Evolutionary conservation across 345 rosid genomes (phyloP).

Genomic region (Laguncularia racemosa): DNA sequence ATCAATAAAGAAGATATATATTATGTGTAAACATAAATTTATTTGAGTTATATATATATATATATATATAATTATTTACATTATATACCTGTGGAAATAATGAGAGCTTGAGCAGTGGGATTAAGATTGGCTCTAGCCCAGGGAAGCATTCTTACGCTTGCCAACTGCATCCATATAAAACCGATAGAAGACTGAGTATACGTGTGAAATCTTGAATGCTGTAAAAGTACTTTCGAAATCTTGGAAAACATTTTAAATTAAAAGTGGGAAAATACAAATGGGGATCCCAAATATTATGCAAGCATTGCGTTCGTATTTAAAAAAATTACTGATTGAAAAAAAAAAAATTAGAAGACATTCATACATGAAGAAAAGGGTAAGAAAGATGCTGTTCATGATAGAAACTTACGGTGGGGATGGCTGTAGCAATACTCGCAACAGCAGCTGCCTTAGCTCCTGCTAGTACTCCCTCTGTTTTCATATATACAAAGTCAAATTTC

Average conservation of each 20-base stretch:
- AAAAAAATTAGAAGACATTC: too few relatives aligned
- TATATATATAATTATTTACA: too few relatives aligned
- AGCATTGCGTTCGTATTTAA: too few relatives aligned
- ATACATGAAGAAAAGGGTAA: too few relatives aligned
- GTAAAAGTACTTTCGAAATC: too few relatives aligned
- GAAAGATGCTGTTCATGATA: too few relatives aligned
- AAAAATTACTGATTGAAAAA: too few relatives aligned
- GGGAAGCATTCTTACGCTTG: slow-evolving; percentile 62
- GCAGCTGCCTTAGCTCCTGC: slow-evolving; percentile 92
- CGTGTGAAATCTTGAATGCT: not conserved
- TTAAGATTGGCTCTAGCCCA: slow-evolving; percentile 91
- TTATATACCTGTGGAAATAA: slow-evolving; percentile 52
- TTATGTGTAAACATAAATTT: not conserved
- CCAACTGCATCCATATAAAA: slow-evolving; percentile 34
- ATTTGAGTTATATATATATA: not conserved
- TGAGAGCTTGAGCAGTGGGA: slow-evolving; percentile 93
- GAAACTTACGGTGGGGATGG: slow-evolving; percentile 67
- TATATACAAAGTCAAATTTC: not conserved
- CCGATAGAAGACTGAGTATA: not conserved
- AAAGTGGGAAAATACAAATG: too few relatives aligned
- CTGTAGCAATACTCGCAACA: slow-evolving; percentile 55
- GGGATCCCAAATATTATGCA: too few relatives aligned
- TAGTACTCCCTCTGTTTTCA: slow-evolving; percentile 60
- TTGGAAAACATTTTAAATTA: too few relatives aligned
- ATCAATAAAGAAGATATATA: too few relatives aligned